Percentiles rank a stretch among this genome's conserved stretches.
phyloP scores from a whole-genome alignment of 1,284 basidiomycete species.

The Ustilago curta region DNA sequence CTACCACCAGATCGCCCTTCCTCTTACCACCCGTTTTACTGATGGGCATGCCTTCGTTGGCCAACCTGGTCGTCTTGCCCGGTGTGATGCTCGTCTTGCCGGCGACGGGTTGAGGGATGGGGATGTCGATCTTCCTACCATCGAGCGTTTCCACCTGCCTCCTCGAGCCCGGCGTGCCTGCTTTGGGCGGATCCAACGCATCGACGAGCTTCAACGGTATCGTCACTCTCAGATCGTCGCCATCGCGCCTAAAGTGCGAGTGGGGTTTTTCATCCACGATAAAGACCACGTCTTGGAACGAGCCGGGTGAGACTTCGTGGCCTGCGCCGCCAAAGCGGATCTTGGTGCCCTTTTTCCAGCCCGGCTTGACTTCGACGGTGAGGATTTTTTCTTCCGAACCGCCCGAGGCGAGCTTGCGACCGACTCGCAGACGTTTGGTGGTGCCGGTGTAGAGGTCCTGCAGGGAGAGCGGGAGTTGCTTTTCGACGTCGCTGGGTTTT shows the following conservation, averaged over 20 bases:
- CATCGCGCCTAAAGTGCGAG: slow-evolving; percentile 58
- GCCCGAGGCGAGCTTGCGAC: slow-evolving; percentile 79
- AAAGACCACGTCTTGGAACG: slow-evolving; percentile 67
- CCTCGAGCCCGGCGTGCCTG: slow-evolving; percentile 51
- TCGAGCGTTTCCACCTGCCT: slow-evolving; percentile 59
- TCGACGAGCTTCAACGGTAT: slow-evolving; percentile 60
- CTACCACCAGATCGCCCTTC: slow-evolving; percentile 66
- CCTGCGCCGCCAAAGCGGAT: slow-evolving; percentile 66
- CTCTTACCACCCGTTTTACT: slow-evolving; percentile 60
- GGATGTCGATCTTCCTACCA: slow-evolving; percentile 59
- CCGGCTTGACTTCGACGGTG: slow-evolving; percentile 66
- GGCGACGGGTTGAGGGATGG: slow-evolving; percentile 52
- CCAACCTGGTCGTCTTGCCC: slow-evolving; percentile 64
- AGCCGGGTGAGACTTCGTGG: slow-evolving; percentile 63
- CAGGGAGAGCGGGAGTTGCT: slow-evolving; percentile 86
- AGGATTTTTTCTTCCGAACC: slow-evolving; percentile 88
- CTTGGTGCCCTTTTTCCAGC: slow-evolving; percentile 69
- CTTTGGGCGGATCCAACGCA: slow-evolving; percentile 65
- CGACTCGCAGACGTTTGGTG: slow-evolving; percentile 89
- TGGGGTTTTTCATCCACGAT: slow-evolving; percentile 68
- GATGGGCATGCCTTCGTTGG: slow-evolving; percentile 68
- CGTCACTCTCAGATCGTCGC: slow-evolving; percentile 62
- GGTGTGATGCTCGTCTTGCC: slow-evolving; percentile 56
- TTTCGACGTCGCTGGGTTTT: slow-evolving; percentile 77
- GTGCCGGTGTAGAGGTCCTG: slow-evolving; percentile 91